Percentiles rank a stretch among this genome's conserved stretches.
Conservation (phyloP, 495 filamentous ascomycete species). For the Apiosordaria backusii region DNA sequence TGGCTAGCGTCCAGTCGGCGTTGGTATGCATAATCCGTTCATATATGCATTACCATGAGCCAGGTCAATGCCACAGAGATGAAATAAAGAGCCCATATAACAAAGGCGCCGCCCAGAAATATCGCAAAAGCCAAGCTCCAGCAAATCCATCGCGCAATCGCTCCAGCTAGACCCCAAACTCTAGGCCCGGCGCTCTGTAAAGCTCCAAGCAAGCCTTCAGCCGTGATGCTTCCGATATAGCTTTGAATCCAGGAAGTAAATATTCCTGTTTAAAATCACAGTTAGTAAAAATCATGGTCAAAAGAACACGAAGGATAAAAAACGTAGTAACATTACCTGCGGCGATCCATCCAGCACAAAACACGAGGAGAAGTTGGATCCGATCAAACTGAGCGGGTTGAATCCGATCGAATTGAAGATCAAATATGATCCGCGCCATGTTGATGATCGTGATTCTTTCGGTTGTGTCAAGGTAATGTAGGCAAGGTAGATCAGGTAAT, state of each 20-base stretch:
- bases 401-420: too few relatives aligned
- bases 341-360: too few relatives aligned
- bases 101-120: background rate
- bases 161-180: background rate
- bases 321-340: background rate
- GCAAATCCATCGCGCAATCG: background rate
- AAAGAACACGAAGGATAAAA: background rate
- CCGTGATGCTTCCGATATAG: background rate
- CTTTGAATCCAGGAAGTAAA: background rate
- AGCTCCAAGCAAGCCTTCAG: background rate
- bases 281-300: background rate
- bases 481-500: too few relatives aligned
- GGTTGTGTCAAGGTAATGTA: too few relatives aligned
- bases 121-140: background rate
- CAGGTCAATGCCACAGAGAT: background rate
- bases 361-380: too few relatives aligned
- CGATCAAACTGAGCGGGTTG: too few relatives aligned
- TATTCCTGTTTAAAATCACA: background rate
- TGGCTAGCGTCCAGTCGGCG: background rate
- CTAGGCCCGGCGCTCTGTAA: background rate
- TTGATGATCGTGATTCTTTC: too few relatives aligned
- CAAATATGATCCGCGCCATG: too few relatives aligned
- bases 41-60: background rate
- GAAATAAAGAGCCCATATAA: background rate
- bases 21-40: background rate